Evolutionary conservation across 2,329 filamentous ascomycete genomes (phyloP).

Genomic region (Paraphoma chrysanthemicola): DNA sequence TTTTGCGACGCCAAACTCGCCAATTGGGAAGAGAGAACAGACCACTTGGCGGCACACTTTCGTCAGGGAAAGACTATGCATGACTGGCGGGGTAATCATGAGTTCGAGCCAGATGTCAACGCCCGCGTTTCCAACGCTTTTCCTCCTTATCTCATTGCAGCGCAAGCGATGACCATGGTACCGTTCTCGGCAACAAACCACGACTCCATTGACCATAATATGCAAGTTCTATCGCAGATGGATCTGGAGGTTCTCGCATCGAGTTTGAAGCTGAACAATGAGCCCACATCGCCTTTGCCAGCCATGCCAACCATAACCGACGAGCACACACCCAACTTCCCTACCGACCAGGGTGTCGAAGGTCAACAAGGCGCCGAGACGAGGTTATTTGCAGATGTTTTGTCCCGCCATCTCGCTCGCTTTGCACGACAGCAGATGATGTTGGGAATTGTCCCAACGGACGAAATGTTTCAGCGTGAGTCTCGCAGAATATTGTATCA

Average conservation of each 20-base stretch:
- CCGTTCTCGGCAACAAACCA: constrained; percentile 52
- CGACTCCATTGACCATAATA: constrained; percentile 24
- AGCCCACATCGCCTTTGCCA: background rate
- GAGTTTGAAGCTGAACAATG: background rate
- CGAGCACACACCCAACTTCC: background rate
- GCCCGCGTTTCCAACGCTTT: constrained; percentile 54
- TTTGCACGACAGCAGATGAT: constrained; percentile 49
- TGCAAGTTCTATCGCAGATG: constrained; percentile 23
- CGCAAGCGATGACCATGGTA: constrained; percentile 47
- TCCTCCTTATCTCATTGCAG: constrained; percentile 55
- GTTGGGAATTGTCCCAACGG: constrained; percentile 50
- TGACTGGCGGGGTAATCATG: constrained; percentile 60
- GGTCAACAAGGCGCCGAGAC: constrained; percentile 25
- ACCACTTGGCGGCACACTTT: constrained; percentile 60
- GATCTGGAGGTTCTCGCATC: constrained; percentile 1
- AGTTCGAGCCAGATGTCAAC: constrained; percentile 52
- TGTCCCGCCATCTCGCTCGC: constrained; percentile 51
- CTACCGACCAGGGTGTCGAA: constrained; percentile 3
- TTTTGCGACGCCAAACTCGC: constrained; percentile 54
- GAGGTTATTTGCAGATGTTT: constrained; percentile 50
- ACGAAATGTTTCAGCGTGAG: constrained; percentile 57
- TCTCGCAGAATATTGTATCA: constrained; percentile 55
- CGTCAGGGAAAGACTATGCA: constrained; percentile 57
- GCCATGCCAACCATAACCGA: background rate
- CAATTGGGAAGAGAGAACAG: constrained; percentile 55